Evolutionary conservation across 2,329 filamentous ascomycete species (phyloP).

Genomic region (Leptographium procerum): DNA sequence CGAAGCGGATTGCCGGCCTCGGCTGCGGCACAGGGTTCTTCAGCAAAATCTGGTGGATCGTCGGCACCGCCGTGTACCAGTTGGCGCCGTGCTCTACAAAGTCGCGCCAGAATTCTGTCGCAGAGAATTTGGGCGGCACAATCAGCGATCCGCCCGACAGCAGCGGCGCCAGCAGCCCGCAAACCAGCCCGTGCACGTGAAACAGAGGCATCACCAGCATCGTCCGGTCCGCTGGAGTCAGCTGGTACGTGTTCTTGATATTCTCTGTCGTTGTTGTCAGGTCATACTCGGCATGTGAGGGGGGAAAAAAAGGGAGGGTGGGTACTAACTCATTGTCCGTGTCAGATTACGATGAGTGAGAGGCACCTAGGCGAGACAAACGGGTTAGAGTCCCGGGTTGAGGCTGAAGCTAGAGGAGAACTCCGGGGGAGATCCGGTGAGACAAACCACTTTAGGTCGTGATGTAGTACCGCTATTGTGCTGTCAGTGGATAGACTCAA

Average conservation of each 20-base stretch:
- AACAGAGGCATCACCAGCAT: constrained; percentile 87
- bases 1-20: constrained; percentile 67
- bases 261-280: constrained; percentile 38
- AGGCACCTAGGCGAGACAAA: constrained; percentile 45
- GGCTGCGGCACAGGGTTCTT: constrained; percentile 58
- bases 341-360: constrained; percentile 73
- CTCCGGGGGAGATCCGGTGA: not conserved
- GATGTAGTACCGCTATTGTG: constrained; percentile 60
- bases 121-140: constrained; percentile 69
- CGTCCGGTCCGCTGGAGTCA: constrained; percentile 61
- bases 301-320: not conserved
- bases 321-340: constrained; percentile 52
- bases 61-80: constrained; percentile 91
- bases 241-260: constrained; percentile 65
- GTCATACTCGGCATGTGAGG: not conserved
- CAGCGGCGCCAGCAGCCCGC: constrained; percentile 68
- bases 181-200: constrained; percentile 81
- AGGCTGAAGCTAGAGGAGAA: too few species aligned
- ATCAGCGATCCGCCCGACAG: constrained; percentile 67
- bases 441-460: constrained; percentile 64
- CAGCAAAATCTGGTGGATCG: constrained; percentile 81
- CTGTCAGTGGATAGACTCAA: not conserved
- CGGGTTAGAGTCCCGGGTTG: not conserved
- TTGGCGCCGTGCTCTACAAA: constrained; percentile 65
- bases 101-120: constrained; percentile 70